These are phyloP conservation scores for Ogataea glucozyma DNA, from an alignment of 805 yeast genomes.

Conservation along the genomic window DNA sequence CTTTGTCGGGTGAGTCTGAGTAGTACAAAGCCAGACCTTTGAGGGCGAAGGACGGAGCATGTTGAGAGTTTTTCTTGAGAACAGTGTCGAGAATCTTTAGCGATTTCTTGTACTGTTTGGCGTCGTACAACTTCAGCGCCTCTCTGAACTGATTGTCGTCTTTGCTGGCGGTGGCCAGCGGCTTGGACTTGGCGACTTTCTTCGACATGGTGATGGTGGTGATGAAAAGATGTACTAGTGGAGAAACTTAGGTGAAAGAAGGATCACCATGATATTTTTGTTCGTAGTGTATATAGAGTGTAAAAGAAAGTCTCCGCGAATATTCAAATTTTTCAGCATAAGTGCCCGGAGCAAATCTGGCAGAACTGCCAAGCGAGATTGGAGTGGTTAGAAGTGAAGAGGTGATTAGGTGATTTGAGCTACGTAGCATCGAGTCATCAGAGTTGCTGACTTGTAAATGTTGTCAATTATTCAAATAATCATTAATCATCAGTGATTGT, in stretches of 20 bases:
- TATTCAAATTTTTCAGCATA: background rate
- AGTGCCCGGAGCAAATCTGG: too few relatives aligned
- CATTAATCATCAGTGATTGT: too few relatives aligned
- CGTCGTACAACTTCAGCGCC: constrained; percentile 81
- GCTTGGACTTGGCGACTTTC: constrained; percentile 9
- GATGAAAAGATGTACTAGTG: background rate
- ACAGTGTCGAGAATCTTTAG: constrained; percentile 72
- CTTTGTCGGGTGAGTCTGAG: constrained; percentile 47
- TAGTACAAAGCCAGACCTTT: constrained; percentile 73
- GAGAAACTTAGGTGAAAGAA: background rate
- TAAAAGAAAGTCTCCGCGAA: background rate
- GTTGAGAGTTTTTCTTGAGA: constrained; percentile 71
- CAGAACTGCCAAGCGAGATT: too few relatives aligned
- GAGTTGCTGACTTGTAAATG: too few relatives aligned
- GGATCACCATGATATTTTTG: background rate
- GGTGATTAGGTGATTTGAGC: too few relatives aligned
- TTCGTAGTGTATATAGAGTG: too few relatives aligned
- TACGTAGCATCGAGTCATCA: too few relatives aligned
- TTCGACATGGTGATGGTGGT: constrained; percentile 6
- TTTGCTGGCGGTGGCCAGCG: constrained; percentile 37
- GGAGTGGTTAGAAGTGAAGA: too few relatives aligned
- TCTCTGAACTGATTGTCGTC: constrained; percentile 78
- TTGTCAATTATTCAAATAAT: too few relatives aligned
- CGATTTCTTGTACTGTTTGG: constrained; percentile 84
- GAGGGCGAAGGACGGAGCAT: constrained; percentile 79